phyloP scores from a whole-genome alignment of 345 rosid genomes.

The Excoecaria agallocha region DNA sequence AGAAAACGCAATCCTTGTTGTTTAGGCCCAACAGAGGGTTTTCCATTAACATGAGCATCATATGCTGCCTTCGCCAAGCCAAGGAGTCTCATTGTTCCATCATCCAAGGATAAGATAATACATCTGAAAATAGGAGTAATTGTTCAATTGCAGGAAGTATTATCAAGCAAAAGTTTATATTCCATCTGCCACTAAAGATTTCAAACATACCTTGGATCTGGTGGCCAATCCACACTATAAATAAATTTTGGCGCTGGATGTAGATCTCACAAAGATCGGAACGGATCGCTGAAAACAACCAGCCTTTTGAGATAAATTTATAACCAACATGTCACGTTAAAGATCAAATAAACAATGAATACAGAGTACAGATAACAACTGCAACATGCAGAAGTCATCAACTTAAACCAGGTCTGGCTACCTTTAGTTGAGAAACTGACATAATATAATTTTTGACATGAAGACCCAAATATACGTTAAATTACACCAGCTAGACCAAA shows the following conservation, averaged over 20 bases:
- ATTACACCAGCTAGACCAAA: neutral
- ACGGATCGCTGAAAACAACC: slow-evolving; percentile 68
- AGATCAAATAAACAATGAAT: neutral
- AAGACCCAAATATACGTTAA: neutral
- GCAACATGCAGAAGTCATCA: neutral
- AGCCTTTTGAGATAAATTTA: slow-evolving; percentile 1
- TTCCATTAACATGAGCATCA: slow-evolving; percentile 75
- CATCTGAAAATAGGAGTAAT: slow-evolving; percentile 48
- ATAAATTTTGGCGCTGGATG: slow-evolving; percentile 63
- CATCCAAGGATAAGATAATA: slow-evolving; percentile 62
- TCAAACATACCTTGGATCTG: slow-evolving; percentile 63
- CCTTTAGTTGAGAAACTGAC: neutral
- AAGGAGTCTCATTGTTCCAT: slow-evolving; percentile 67
- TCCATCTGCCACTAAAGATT: slow-evolving; percentile 1
- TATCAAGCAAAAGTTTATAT: neutral
- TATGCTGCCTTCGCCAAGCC: slow-evolving; percentile 74
- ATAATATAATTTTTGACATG: neutral
- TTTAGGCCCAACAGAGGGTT: slow-evolving; percentile 50
- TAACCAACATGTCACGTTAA: neutral
- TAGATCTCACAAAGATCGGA: slow-evolving; percentile 76
- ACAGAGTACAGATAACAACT: neutral
- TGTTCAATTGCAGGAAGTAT: slow-evolving; percentile 1
- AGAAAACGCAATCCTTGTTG: slow-evolving; percentile 63
- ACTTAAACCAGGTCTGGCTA: neutral
- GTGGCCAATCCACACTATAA: slow-evolving; percentile 71